A percentile compares a stretch with the other conserved stretches of the same genome.
Evolutionary conservation across 163 green algal species (phyloP).

Genomic region (Volvox carteri): DNA sequence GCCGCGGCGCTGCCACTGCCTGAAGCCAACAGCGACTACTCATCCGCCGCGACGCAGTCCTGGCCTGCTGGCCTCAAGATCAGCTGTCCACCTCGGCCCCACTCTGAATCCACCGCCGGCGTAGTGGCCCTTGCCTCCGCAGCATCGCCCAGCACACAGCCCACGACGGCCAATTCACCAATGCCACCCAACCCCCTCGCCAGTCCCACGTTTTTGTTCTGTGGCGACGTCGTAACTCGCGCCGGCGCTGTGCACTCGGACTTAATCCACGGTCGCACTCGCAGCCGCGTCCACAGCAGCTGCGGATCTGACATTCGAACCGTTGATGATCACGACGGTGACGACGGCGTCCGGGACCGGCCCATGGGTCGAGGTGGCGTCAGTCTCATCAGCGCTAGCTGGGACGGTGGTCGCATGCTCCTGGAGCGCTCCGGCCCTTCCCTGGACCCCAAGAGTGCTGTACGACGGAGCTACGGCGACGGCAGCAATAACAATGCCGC

Average conservation of each 20-base stretch:
- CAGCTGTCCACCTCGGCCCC: neutral
- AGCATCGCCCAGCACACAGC: neutral
- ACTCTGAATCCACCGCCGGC: neutral
- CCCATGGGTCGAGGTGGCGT: neutral
- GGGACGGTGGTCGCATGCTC: conserved; percentile 6
- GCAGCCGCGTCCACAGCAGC: neutral
- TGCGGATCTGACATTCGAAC: neutral
- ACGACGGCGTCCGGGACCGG: neutral
- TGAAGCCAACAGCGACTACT: neutral
- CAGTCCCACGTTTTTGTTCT: conserved; percentile 6
- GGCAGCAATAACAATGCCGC: neutral
- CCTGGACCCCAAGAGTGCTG: neutral
- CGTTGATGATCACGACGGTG: neutral
- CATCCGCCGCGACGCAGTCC: neutral
- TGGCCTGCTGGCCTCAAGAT: neutral
- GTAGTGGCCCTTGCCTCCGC: neutral
- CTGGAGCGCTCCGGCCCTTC: neutral
- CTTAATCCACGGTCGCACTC: neutral
- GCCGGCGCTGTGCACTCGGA: neutral
- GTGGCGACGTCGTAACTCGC: neutral
- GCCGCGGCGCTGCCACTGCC: neutral
- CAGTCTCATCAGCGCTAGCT: conserved; percentile 18
- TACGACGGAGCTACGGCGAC: neutral
- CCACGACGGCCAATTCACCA: neutral
- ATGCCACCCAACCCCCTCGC: neutral